Base-by-base conservation (phyloP, 179 eudicot species). In the Patellifolia procumbens region DNA sequence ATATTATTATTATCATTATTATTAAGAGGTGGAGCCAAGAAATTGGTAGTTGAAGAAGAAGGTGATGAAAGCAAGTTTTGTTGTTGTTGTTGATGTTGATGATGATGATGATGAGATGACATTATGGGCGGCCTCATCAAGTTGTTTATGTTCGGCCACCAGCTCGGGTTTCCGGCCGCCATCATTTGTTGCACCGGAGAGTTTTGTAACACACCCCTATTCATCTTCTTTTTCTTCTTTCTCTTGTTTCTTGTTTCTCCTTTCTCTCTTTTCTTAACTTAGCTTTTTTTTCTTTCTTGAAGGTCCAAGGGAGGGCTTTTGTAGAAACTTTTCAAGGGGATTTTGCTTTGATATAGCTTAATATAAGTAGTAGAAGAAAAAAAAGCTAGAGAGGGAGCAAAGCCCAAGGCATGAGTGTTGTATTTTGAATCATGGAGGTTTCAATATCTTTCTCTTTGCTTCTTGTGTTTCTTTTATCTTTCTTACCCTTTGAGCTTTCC, bases 151-250 rank as follows among this genome's bases (percentile, higher is more conserved):
- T 53, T 86, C 1, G 68, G 68, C 90, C 91, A 92, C 87, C 88
- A 89, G 62, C 66, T 85, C 17, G 96, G 92, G 76, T 81, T 84
- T 15, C 90, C 89, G 74, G 82, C 71, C 24, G 84, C 87, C 87
- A 88, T 81, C 86, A 89, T 80, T 74, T 91, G 96, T 34, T 90
- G 95, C 83, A 87, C 89, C 74, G 91, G 85, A 26, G 88, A 82
- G 86, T 87, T 89, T 77, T 89, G 90, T 74, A 88, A 71, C 13
- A 81, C 87, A 52, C 92, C 90, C 68, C 89, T 72, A 85, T 89
- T 89, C 93, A 89, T 91, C 7, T 12, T 56, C 35, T 37, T 66
- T 66, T 70, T 62, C 3, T 10, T 52, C 12, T 49, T 72, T 78
- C 24, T 61, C 24, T 61, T 53, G 20, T 53, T 34, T 32, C 2